A percentile compares a stretch with the other conserved stretches of the same genome.
phyloP scores from a whole-genome alignment of 164 flowering plant genomes.

The Cinnamomum chago region DNA sequence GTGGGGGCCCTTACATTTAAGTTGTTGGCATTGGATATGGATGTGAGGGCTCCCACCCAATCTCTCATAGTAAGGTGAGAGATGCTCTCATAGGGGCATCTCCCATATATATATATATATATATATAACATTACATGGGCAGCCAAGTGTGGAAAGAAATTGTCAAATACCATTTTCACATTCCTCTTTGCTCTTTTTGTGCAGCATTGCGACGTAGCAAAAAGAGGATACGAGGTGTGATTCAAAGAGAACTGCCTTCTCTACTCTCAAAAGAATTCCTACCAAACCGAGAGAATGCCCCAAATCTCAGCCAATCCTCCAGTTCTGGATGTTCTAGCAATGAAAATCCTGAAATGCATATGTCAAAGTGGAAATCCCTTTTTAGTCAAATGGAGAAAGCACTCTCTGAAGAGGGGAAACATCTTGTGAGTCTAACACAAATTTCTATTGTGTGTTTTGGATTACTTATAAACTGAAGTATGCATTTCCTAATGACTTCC shows the following conservation, averaged over 20 bases:
- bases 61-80: too few species aligned
- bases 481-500: too few species aligned
- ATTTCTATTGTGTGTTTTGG: too few species aligned
- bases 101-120: neutral
- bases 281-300: constrained; percentile 43
- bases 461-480: too few species aligned
- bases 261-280: constrained; percentile 59
- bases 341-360: constrained; percentile 48
- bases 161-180: neutral
- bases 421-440: constrained; percentile 47
- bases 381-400: constrained; percentile 78
- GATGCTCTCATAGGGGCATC: too few species aligned
- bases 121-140: neutral
- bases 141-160: neutral
- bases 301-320: constrained; percentile 17
- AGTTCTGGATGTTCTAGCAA: constrained; percentile 16
- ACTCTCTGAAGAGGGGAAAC: constrained; percentile 74
- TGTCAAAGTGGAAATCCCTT: constrained; percentile 50
- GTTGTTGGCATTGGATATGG: too few species aligned
- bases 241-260: constrained; percentile 67
- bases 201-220: constrained; percentile 10
- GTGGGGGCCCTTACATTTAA: too few species aligned
- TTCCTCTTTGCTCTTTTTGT: neutral
- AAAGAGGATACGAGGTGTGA: constrained; percentile 28
- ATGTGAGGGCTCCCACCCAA: too few species aligned